These are phyloP conservation scores for Aspergillus fumigatus DNA, from an alignment of 2,329 filamentous ascomycete genomes.

Conservation along the genomic window DNA sequence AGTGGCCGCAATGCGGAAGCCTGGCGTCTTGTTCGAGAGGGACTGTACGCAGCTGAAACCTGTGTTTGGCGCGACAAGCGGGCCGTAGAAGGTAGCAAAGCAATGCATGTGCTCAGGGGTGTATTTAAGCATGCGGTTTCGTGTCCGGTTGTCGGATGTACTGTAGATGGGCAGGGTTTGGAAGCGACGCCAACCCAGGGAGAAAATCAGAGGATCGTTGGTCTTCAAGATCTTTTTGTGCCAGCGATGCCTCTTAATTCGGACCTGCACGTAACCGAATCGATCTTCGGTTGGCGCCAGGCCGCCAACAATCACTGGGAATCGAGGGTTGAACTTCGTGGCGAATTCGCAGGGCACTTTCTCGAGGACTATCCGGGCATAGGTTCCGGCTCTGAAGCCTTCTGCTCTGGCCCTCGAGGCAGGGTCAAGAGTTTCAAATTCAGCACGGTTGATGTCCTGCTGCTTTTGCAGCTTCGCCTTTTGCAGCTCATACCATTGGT, in stretches of 20 bases:
- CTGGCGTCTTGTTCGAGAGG: slow-evolving; percentile 76
- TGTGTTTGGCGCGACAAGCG: slow-evolving; percentile 90
- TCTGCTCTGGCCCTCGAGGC: slow-evolving; percentile 77
- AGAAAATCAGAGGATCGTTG: slow-evolving; percentile 95
- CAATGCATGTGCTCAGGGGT: slow-evolving; percentile 99
- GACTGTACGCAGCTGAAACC: slow-evolving; percentile 93
- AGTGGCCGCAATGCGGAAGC: slow-evolving; percentile 91
- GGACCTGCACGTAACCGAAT: slow-evolving; percentile 90
- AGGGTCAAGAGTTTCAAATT: slow-evolving; percentile 84
- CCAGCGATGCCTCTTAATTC: slow-evolving; percentile 97
- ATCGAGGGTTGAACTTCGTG: slow-evolving; percentile 71
- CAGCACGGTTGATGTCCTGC: slow-evolving; percentile 90
- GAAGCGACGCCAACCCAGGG: slow-evolving; percentile 91
- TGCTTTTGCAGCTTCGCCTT: slow-evolving; percentile 95
- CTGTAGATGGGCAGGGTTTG: slow-evolving; percentile 90
- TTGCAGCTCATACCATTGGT: slow-evolving; percentile 97
- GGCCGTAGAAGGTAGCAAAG: slow-evolving; percentile 91
- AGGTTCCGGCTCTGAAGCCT: slow-evolving; percentile 86
- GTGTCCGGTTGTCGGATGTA: slow-evolving; percentile 85
- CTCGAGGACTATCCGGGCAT: slow-evolving; percentile 85
- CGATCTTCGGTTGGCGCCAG: slow-evolving; percentile 89
- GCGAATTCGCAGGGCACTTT: slow-evolving; percentile 89
- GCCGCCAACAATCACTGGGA: slow-evolving; percentile 86
- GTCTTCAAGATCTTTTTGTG: slow-evolving; percentile 99
- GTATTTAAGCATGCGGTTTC: slow-evolving; percentile 98